These are phyloP conservation scores for Colletotrichum musae DNA, from an alignment of 2,329 filamentous ascomycete species.

Conservation along the genomic window DNA sequence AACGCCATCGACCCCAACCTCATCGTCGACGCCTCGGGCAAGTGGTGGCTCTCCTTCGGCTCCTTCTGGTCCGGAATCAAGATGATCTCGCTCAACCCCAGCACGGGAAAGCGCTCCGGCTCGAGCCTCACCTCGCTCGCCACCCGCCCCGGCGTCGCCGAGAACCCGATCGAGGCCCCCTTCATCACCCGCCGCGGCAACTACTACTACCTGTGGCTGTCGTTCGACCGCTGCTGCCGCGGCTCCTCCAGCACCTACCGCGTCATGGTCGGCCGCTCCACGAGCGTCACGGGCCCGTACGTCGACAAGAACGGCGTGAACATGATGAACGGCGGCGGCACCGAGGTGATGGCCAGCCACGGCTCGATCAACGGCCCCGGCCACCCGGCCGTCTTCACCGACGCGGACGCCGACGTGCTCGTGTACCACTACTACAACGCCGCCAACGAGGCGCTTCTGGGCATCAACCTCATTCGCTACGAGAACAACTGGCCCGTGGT, in stretches of 20 bases:
- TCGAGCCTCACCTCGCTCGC: slow-evolving; percentile 47
- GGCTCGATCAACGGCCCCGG: slow-evolving; percentile 49
- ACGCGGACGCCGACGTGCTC: slow-evolving; percentile 49
- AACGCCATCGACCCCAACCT: slow-evolving; percentile 51
- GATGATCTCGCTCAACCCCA: slow-evolving; percentile 46
- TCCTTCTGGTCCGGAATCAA: slow-evolving; percentile 52
- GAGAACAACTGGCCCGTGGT: slow-evolving; percentile 50
- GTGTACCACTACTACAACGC: slow-evolving; percentile 51
- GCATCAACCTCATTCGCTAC: slow-evolving; percentile 50
- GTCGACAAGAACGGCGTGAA: slow-evolving; percentile 46
- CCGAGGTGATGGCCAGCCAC: slow-evolving; percentile 48
- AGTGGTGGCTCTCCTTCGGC: slow-evolving; percentile 51
- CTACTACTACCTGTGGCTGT: slow-evolving; percentile 52
- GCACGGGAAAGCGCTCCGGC: slow-evolving; percentile 45
- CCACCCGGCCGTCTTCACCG: slow-evolving; percentile 50
- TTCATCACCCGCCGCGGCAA: slow-evolving; percentile 47
- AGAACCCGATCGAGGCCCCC: slow-evolving; percentile 48
- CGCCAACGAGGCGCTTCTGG: slow-evolving; percentile 45
- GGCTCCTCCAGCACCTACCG: slow-evolving; percentile 50
- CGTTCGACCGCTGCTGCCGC: slow-evolving; percentile 50
- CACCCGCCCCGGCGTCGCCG: slow-evolving; percentile 40
- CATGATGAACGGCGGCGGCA: slow-evolving; percentile 49
- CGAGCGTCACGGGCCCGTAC: slow-evolving; percentile 47
- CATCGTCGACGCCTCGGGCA: slow-evolving; percentile 46
- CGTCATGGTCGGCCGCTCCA: slow-evolving; percentile 51